phyloP scores from a whole-genome alignment of 805 yeast species.

The Starmera amethionina region DNA sequence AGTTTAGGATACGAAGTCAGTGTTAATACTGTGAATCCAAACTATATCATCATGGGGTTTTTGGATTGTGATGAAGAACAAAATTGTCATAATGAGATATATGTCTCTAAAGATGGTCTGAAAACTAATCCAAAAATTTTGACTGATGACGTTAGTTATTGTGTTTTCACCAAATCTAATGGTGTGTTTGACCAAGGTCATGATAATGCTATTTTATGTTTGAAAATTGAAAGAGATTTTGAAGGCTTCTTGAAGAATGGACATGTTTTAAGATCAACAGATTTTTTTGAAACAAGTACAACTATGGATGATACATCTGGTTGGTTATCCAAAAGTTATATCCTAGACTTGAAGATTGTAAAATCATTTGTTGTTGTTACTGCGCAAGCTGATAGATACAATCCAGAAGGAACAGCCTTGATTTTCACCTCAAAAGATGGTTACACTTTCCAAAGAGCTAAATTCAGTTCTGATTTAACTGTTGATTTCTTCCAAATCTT shows the following conservation, averaged over 20 bases:
- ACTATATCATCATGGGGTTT: slow-evolving; percentile 28
- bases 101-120: slow-evolving; percentile 38
- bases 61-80: slow-evolving; percentile 10
- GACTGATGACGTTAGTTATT: slow-evolving; percentile 18
- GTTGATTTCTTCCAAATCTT: slow-evolving; percentile 18
- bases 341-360: slow-evolving; percentile 21
- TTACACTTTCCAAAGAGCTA: slow-evolving; percentile 20
- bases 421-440: slow-evolving; percentile 25
- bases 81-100: slow-evolving; percentile 26
- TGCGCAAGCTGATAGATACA: slow-evolving; percentile 14
- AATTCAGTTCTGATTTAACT: slow-evolving; percentile 18
- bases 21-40: slow-evolving; percentile 30
- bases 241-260: slow-evolving; percentile 24
- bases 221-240: slow-evolving; percentile 30
- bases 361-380: slow-evolving; percentile 25
- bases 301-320: slow-evolving; percentile 22
- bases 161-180: slow-evolving; percentile 21
- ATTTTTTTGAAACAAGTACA: slow-evolving; percentile 31
- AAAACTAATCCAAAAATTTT: slow-evolving; percentile 20
- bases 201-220: slow-evolving; percentile 28
- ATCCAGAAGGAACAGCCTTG: slow-evolving; percentile 10
- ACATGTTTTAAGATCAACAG: slow-evolving; percentile 24
- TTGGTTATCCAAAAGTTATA: slow-evolving; percentile 19
- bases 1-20: slow-evolving; percentile 16
- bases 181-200: slow-evolving; percentile 16